Base-by-base conservation (phyloP, 2,329 filamentous ascomycete genomes). In the Colletotrichum filicis region DNA sequence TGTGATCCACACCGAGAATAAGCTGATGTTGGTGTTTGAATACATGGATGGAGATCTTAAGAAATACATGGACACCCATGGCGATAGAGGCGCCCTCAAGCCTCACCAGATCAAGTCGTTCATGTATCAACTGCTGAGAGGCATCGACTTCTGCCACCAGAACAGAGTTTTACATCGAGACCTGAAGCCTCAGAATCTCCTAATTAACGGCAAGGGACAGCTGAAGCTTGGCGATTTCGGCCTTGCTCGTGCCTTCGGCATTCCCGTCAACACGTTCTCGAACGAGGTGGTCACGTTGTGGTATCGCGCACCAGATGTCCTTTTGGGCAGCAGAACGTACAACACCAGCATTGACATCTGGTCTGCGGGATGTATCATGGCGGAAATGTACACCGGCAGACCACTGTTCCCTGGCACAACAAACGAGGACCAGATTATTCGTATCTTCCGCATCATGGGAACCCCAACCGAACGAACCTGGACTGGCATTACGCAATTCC, bases 341-440 rank as follows among this genome's bases (percentile, higher is more conserved):
- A 99, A 98, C 85, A 99, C 97, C n/a, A 97, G 95, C 84, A 98
- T 99, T 82, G 97, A 99, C 80, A 98, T 99, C 81, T 99, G 97
- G 97, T 98, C 95, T 7, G 97, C 97, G 7, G 97, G 97, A 69
- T 99, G 97, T 83, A 99, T 99, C 87, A 98, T 99, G 97, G 97
- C 97, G 11, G 97, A 99, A 85, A 98, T 99, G 95, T 98, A 97
- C 83, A 98, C 96, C 0, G 97, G 97, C 4, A 91, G 97, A 22
- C 97, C 97, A 0, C 89, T 99, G 7, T 99, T 99, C 85, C 97
- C 97, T 0, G 97, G 97, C 71, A 99, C 97, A 1, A 98, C 97
- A 49, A 99, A 99, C 82, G 97, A 99, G 83, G 97, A 99, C 81
- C 97, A 99, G 83, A 92, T 98, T 64, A 90, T 97, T 75, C 95